Evolutionary conservation across 139 green algal species (phyloP), one percentile per base, ranked within the genome.

Genomic region (Bryopsis sp.): DNA sequence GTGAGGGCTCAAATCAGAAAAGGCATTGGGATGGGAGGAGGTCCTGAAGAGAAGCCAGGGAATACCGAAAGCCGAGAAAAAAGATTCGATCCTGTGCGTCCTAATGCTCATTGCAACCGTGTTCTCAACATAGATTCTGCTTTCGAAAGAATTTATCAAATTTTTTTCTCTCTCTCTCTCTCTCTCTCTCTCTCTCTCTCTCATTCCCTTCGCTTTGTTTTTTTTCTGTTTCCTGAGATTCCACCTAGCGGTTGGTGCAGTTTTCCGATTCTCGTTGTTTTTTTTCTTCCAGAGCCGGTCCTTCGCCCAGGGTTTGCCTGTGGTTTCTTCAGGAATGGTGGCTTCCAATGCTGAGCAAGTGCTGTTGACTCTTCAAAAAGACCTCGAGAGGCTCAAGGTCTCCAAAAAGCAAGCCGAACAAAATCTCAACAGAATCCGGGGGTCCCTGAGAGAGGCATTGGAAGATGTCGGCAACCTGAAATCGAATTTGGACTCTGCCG

Each of bases 341-440:
- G 19, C 35, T 8, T 35, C 35, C 4, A 6, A 6, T 28, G 62
- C 62, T 34, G 3, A 34, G 62, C 11, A 35, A 7, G 37, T 38
- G 11, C 32, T 33, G 7, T 5, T 57, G 62, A 8, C 26, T 3
- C n/a, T 69, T 19, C 31, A 8, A 37, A 32, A 69, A 33, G 62
- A 69, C 26, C 39, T 28, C 3, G 37, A 36, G 37, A 38, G 4
- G 37, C 37, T 69, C 35, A 11, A 78, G 68, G 71, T 60, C n/a
- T 64, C 39, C 4, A 67, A 80, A 39, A 54, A 68, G 34, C 64
- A 79, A 36, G 72, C 75, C 35, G 72, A 82, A 34, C 48, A 65
- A 58, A 79, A 83, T 48, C 58, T 83, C 39, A 43, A 58, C 8
- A 39, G 68, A 2, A 86, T 75, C 0, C 33, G 26, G 1, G 11